Base-by-base conservation (phyloP, 73 alveolate genomes). In the Symbiodinium natans region DNA sequence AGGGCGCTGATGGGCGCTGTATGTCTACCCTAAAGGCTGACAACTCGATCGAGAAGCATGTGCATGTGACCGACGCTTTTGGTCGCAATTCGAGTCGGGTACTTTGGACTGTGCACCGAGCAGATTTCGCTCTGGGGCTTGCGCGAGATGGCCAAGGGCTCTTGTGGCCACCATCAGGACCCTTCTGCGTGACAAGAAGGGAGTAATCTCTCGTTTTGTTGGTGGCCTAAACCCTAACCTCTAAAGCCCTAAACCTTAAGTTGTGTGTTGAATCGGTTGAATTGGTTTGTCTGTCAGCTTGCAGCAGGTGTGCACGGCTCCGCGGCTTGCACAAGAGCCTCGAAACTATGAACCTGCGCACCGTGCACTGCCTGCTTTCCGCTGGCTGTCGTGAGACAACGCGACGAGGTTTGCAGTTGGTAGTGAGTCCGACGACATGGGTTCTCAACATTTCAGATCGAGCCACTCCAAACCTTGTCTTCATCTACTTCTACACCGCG, bases 291-390 rank as follows among this genome's bases (percentile, higher is more conserved):
- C 80, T 29, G 33, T 31, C 80, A 23, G 27, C 80, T 63, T 25
- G 13, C 71, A 63, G 80, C 80, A 63, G 80, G 80, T 63, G 80
- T 63, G 80, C 80, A 29, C 80, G 27, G 80, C 36, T 63, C 13
- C 80, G 80, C 80, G 36, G 80, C 33, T 19, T n/a, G 77, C 77
- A 23, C 29, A 63, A 63, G 80, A 29, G 40, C 36, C 36, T n/a
- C 40, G 29, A 5, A 31, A 9, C 13, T 46, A 46, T 6, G 59
- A 29, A 13, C 13, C 59, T 46, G 59, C 80, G 40, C 39, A 63
- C 80, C 33, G 36, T 63, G 80, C 80, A 63, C 80, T 63, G 80
- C 80, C 80, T 63, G 80, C 80, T 63, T 63, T 63, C n/a, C 80
- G 80, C 80, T 63, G 80, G 77, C 15, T 23, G 59, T 52, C 71